A percentile compares a stretch with the other conserved stretches of the same genome.
These are phyloP conservation scores for Logfia minima DNA, from an alignment of 129 eudicot species.

Conservation along the genomic window DNA sequence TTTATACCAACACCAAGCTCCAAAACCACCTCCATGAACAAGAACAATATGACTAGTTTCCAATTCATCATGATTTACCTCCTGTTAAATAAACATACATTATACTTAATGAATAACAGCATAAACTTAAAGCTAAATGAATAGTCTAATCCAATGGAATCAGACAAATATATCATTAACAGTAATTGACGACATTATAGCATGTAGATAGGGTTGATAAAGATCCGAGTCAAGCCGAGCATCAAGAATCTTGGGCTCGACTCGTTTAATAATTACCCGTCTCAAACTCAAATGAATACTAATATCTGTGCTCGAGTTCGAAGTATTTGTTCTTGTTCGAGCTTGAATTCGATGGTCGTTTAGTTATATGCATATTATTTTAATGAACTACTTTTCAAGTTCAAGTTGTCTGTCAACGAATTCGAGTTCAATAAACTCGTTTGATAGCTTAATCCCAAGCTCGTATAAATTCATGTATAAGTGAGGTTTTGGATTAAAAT, in stretches of 20 bases:
- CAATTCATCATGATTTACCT: conserved; percentile 63
- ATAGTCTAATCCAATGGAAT: neutral
- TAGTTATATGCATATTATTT: too few species aligned
- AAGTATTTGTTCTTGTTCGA: neutral
- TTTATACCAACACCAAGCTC: conserved; percentile 99
- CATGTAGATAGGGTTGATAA: neutral
- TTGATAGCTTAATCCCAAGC: too few species aligned
- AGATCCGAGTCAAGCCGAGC: neutral
- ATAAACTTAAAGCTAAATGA: neutral
- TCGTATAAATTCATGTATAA: too few species aligned
- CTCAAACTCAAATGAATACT: neutral
- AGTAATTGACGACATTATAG: neutral
- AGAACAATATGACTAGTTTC: conserved; percentile 88
- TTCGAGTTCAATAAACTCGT: too few species aligned
- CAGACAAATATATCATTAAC: neutral
- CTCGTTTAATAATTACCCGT: too few species aligned
- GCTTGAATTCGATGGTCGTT: neutral
- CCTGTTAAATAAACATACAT: conserved; percentile 45
- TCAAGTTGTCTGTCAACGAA: too few species aligned
- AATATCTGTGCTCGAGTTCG: neutral
- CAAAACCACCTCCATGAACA: conserved; percentile 99
- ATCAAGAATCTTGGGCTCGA: too few species aligned
- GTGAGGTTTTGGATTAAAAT: too few species aligned
- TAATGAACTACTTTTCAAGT: too few species aligned
- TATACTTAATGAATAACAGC: neutral